Evolutionary conservation across 768 basidiomycete species (phyloP), one percentile per base, ranked within the genome.

Genomic region (Holtermannia corniformis): DNA sequence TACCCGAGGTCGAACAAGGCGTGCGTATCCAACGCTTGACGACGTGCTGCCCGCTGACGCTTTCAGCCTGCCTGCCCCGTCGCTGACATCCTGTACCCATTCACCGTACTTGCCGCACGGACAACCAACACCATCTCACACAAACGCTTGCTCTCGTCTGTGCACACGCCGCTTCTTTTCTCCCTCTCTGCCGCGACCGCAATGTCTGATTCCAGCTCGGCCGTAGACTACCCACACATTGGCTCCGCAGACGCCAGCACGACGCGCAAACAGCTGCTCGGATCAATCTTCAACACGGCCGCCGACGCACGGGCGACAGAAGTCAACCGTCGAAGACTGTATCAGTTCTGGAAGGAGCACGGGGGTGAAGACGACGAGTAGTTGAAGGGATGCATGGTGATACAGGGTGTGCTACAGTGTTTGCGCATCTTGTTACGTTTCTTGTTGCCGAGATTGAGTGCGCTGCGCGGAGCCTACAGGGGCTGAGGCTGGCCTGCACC

Each of bases 321-420:
- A 16, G 32, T 37, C 32, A 90, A 85, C 70, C 78, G 91, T 61
- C 76, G 86, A 71, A 87, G 81, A 75, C 78, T 96, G 74, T 93
- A 91, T 67, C 78, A 78, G 4, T 71, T 90, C 23, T 93, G 87
- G 81, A 85, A 83, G 71, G 80, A 73, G 44, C 57, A 62, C 40
- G 71, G 65, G n/a, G 71, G 66, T n/a, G 70, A 64, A 32, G 73
- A 72, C 43, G 69, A 70, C 27, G 68, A 72, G 22, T 59, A 66
- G 13, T 37, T 37, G 7, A 16, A 37, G 7, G 32, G 10, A 37
- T 37, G 32, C 32, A 37, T 37, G 32, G 32, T 37, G 32, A 37
- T 37, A 37, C 32, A 37, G 32, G 16, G 32, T 37, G 32, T 37
- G 32, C 32, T 37, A 37, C 32, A 37, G n/a, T n/a, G n/a, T n/a